phyloP scores from a whole-genome alignment of 2,329 filamentous ascomycete genomes.

The Xylaria sp. region DNA sequence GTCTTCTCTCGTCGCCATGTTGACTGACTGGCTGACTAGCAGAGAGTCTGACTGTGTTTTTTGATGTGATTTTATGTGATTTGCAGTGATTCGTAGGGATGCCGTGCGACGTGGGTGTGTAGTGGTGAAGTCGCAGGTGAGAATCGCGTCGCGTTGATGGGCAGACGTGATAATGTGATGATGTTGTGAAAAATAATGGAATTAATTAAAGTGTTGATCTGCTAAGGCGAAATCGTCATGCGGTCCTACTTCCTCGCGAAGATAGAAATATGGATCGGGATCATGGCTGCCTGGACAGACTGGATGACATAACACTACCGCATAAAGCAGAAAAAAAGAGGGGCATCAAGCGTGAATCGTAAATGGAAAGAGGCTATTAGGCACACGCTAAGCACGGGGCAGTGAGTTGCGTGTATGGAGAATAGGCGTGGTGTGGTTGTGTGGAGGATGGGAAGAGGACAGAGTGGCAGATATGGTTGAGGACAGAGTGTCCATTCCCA shows the following conservation, averaged over 20 bases:
- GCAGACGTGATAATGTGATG: constrained; percentile 4
- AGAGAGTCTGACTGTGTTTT: neutral
- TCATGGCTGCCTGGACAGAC: constrained; percentile 17
- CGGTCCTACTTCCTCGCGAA: constrained; percentile 35
- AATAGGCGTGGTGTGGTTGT: neutral
- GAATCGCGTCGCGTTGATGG: too few species aligned
- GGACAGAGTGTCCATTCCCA: constrained; percentile 25
- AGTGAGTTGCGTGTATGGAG: neutral
- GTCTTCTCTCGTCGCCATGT: constrained; percentile 39
- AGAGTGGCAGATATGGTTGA: constrained; percentile 5
- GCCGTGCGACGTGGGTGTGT: too few species aligned
- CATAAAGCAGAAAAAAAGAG: constrained; percentile 5
- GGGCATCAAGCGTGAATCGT: constrained; percentile 11
- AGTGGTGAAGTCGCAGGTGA: too few species aligned
- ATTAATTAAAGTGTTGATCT: neutral
- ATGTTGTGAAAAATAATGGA: constrained; percentile 1
- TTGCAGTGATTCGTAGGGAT: too few species aligned
- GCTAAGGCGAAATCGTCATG: constrained; percentile 16
- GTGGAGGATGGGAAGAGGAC: constrained; percentile 1
- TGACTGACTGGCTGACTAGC: constrained; percentile 2
- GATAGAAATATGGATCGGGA: constrained; percentile 20
- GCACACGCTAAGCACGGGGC: neutral
- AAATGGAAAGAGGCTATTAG: neutral
- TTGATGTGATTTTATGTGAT: too few species aligned
- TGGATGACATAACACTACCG: neutral